These are phyloP conservation scores for Tetrapisispora namnaoensis DNA, from an alignment of 805 yeast genomes.

Conservation along the genomic window DNA sequence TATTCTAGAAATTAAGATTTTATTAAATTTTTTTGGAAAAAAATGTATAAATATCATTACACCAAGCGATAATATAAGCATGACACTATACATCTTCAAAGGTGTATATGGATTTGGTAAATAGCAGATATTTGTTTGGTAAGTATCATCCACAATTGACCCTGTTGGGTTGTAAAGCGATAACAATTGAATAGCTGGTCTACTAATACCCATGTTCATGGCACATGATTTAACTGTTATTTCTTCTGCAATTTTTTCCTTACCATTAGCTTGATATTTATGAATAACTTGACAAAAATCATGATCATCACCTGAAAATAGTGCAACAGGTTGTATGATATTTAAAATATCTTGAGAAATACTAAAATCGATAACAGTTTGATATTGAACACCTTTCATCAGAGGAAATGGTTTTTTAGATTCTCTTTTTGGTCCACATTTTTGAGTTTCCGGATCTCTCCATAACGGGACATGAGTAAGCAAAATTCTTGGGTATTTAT, in stretches of 20 bases:
- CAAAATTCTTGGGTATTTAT: constrained; percentile 49
- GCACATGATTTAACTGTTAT: constrained; percentile 82
- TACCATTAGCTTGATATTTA: constrained; percentile 19
- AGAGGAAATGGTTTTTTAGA: constrained; percentile 56
- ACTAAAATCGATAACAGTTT: constrained; percentile 67
- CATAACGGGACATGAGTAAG: constrained; percentile 84
- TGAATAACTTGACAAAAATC: constrained; percentile 83
- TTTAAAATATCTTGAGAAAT: constrained; percentile 50
- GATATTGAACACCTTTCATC: constrained; percentile 72
- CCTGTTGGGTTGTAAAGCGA: constrained; percentile 45
- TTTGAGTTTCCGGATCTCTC: constrained; percentile 50
- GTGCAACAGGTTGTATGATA: constrained; percentile 51
- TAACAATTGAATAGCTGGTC: constrained; percentile 80
- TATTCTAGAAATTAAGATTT: constrained; percentile 5
- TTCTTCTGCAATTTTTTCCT: constrained; percentile 43
- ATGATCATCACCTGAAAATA: constrained; percentile 94
- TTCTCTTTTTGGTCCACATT: constrained; percentile 76
- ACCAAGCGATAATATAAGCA: constrained; percentile 14
- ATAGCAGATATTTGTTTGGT: constrained; percentile 42
- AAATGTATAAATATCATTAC: constrained; percentile 20
- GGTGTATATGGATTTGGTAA: constrained; percentile 46
- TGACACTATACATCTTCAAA: constrained; percentile 28
- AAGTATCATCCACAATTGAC: constrained; percentile 19
- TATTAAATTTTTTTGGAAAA: constrained; percentile 24
- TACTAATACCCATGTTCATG: constrained; percentile 82